Percentiles rank a stretch among this genome's conserved stretches.
Evolutionary conservation across 352 stramenopile species (phyloP).

Genomic region (Phytophthora litchii): DNA sequence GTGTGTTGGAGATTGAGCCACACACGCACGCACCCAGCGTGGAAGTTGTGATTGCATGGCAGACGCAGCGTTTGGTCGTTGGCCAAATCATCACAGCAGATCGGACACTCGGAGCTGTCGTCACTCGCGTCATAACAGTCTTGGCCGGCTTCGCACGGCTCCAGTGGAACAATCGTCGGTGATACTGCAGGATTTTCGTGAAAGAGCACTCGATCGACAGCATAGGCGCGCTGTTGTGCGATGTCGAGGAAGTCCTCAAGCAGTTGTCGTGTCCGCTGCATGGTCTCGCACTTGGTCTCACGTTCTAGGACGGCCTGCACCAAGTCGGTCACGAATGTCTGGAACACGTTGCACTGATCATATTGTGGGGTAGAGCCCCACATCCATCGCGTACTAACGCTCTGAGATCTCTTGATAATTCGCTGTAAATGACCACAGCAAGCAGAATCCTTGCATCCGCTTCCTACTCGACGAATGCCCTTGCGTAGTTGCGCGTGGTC

Average conservation of each 20-base stretch:
- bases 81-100: constrained; percentile 60
- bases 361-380: constrained; percentile 44
- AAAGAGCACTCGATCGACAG: constrained; percentile 32
- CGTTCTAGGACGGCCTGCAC: constrained; percentile 41
- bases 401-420: constrained; percentile 41
- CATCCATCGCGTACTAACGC: constrained; percentile 14
- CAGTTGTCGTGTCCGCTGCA: constrained; percentile 35
- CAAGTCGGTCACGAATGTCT: constrained; percentile 74
- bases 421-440: constrained; percentile 69
- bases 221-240: constrained; percentile 31
- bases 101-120: constrained; percentile 64
- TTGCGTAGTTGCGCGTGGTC: constrained; percentile 58
- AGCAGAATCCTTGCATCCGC: constrained; percentile 44
- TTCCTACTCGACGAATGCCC: constrained; percentile 34
- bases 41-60: constrained; percentile 69
- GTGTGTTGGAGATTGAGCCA: constrained; percentile 76
- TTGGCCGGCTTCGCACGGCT: constrained; percentile 10
- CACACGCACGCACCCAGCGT: constrained; percentile 65
- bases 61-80: constrained; percentile 54
- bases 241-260: constrained; percentile 68
- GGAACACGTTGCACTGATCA: constrained; percentile 51
- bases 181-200: constrained; percentile 21
- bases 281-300: constrained; percentile 50
- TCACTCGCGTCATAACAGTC: constrained; percentile 28
- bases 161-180: constrained; percentile 8